These are phyloP conservation scores for Epicoccum sorghinum DNA, from an alignment of 2,329 filamentous ascomycete genomes.

Conservation along the genomic window DNA sequence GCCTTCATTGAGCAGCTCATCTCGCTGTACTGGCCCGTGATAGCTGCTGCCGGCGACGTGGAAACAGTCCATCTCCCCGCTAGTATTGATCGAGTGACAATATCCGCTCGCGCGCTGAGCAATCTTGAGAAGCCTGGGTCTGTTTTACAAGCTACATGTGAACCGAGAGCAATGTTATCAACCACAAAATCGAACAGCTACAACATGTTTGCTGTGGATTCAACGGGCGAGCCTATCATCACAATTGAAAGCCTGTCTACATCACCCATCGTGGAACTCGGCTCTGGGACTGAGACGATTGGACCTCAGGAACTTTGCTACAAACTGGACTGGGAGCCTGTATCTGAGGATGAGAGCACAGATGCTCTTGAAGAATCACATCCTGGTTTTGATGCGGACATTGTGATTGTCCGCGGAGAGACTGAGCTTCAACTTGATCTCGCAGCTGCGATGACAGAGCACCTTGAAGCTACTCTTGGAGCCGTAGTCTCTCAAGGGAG, in stretches of 20 bases:
- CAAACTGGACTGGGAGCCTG: constrained; percentile 34
- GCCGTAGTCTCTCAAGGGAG: neutral
- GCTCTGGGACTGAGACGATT: neutral
- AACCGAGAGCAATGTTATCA: constrained; percentile 10
- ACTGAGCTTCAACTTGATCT: constrained; percentile 18
- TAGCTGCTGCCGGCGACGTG: constrained; percentile 18
- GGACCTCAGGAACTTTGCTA: constrained; percentile 34
- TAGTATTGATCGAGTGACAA: constrained; percentile 29
- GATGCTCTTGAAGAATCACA: neutral
- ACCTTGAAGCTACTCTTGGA: neutral
- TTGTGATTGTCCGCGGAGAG: constrained; percentile 23
- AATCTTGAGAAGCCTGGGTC: constrained; percentile 3
- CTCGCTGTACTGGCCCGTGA: constrained; percentile 36
- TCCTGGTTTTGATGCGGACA: constrained; percentile 10
- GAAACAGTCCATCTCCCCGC: constrained; percentile 30
- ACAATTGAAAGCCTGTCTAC: constrained; percentile 30
- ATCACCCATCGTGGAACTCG: constrained; percentile 25
- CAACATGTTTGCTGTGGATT: constrained; percentile 30
- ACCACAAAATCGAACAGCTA: constrained; percentile 24
- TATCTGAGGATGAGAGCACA: neutral
- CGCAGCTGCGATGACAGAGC: constrained; percentile 5
- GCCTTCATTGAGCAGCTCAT: constrained; percentile 35
- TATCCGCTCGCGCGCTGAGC: constrained; percentile 22
- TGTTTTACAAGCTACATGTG: constrained; percentile 24
- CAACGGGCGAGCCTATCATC: constrained; percentile 23